Evolutionary conservation across 2,329 filamentous ascomycete genomes (phyloP).

Genomic region (Thelonectria blattea): DNA sequence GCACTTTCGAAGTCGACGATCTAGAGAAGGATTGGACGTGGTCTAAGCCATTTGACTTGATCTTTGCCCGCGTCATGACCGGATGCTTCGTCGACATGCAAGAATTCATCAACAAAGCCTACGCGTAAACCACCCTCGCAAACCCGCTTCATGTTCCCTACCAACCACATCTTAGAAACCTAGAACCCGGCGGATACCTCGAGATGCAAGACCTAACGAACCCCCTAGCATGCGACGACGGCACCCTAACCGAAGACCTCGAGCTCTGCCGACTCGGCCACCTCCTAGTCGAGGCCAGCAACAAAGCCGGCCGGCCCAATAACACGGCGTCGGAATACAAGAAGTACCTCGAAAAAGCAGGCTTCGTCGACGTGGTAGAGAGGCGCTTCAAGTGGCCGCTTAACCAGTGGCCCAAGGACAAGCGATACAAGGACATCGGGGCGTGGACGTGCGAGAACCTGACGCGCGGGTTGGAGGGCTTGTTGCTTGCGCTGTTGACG

Average conservation of each 20-base stretch:
- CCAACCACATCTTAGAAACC: constrained; percentile 7
- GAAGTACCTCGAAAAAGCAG: constrained; percentile 16
- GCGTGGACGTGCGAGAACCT: constrained; percentile 9
- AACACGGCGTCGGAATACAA: constrained; percentile 11
- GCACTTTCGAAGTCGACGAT: constrained; percentile 16
- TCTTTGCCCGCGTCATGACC: constrained; percentile 12
- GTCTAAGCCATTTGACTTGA: constrained; percentile 11
- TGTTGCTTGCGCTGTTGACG: constrained; percentile 13
- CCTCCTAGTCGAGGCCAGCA: constrained; percentile 9
- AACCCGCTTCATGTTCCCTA: neutral
- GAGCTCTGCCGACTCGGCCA: neutral
- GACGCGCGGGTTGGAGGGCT: constrained; percentile 8
- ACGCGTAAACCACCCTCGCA: neutral
- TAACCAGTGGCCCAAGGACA: constrained; percentile 18
- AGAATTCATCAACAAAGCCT: constrained; percentile 12
- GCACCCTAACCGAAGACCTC: neutral
- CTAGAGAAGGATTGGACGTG: constrained; percentile 18
- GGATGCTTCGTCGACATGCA: constrained; percentile 12
- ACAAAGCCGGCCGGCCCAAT: constrained; percentile 3
- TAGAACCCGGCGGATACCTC: constrained; percentile 15
- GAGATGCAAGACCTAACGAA: constrained; percentile 21
- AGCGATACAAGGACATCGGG: constrained; percentile 20
- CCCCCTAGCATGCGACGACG: constrained; percentile 13
- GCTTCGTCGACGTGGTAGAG: constrained; percentile 17
- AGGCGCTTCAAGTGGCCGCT: constrained; percentile 16